phyloP scores from a whole-genome alignment of 2,329 filamentous ascomycete genomes.

The Rasamsonia emersonii region DNA sequence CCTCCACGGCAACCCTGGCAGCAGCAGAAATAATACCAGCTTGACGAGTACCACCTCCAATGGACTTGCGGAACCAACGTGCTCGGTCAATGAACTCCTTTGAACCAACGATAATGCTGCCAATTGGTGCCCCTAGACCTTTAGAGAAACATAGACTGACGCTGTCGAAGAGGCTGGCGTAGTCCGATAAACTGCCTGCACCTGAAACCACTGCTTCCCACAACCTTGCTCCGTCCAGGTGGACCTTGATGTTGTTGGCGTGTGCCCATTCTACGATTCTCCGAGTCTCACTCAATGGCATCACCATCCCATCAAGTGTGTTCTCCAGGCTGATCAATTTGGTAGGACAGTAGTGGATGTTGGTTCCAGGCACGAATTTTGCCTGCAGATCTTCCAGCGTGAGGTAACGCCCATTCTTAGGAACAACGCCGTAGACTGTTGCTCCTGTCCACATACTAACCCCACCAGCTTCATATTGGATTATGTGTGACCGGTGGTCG shows the following conservation, averaged over 20 bases:
- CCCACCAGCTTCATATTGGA: slow-evolving; percentile 57
- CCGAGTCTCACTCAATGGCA: slow-evolving; percentile 63
- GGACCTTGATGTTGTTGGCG: slow-evolving; percentile 56
- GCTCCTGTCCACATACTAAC: slow-evolving; percentile 65
- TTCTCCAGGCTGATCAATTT: slow-evolving; percentile 78
- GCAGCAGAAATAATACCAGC: slow-evolving; percentile 67
- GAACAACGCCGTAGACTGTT: slow-evolving; percentile 56
- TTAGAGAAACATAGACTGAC: slow-evolving; percentile 75
- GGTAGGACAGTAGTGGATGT: slow-evolving; percentile 73
- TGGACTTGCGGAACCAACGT: slow-evolving; percentile 68
- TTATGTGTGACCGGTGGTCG: slow-evolving; percentile 70
- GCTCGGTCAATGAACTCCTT: slow-evolving; percentile 55
- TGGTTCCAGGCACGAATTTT: slow-evolving; percentile 52
- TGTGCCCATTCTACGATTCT: slow-evolving; percentile 64
- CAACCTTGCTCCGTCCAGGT: slow-evolving; percentile 70
- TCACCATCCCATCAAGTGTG: slow-evolving; percentile 69
- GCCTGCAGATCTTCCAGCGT: slow-evolving; percentile 68
- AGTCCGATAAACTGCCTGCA: slow-evolving; percentile 59
- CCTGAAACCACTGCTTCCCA: slow-evolving; percentile 73
- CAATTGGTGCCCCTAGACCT: slow-evolving; percentile 71
- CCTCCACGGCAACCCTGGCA: slow-evolving; percentile 67
- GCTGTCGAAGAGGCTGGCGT: slow-evolving; percentile 61
- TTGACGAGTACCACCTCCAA: slow-evolving; percentile 72
- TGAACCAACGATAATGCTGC: slow-evolving; percentile 60
- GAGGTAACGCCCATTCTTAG: slow-evolving; percentile 63